A percentile compares a stretch with the other conserved stretches of the same genome.
Conservation (phyloP, 768 basidiomycete genomes). For the Boletus insuetus region DNA sequence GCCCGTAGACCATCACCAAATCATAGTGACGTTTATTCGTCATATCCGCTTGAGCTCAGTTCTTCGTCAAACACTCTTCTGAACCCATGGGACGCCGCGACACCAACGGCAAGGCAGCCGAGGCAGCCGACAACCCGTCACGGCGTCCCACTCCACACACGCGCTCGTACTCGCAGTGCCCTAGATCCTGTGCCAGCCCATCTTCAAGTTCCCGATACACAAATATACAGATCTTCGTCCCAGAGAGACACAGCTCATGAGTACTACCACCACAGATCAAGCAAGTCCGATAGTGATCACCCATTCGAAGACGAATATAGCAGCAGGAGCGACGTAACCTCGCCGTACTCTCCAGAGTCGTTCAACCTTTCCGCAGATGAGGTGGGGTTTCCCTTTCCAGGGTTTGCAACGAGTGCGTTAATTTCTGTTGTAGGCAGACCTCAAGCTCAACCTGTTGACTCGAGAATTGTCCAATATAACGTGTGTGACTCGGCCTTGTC, state of each 20-base stretch:
- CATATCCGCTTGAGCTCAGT: slow-evolving; percentile 31
- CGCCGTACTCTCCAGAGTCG: slow-evolving; percentile 37
- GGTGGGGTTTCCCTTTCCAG: slow-evolving; percentile 34
- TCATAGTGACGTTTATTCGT: slow-evolving; percentile 26
- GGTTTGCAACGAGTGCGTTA: slow-evolving; percentile 4
- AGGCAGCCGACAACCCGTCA: slow-evolving; percentile 21
- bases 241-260: slow-evolving; percentile 28
- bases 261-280: slow-evolving; percentile 40
- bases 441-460: slow-evolving; percentile 28
- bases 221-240: slow-evolving; percentile 47
- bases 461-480: slow-evolving; percentile 37
- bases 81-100: slow-evolving; percentile 36
- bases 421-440: slow-evolving; percentile 24
- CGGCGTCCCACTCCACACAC: slow-evolving; percentile 23
- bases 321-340: slow-evolving; percentile 22
- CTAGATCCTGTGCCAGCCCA: slow-evolving; percentile 26
- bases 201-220: slow-evolving; percentile 46
- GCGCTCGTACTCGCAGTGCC: slow-evolving; percentile 41
- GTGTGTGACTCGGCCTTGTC: slow-evolving; percentile 30
- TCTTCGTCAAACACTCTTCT: slow-evolving; percentile 22
- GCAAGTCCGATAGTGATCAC: slow-evolving; percentile 37
- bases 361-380: slow-evolving; percentile 35
- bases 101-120: slow-evolving; percentile 25
- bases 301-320: slow-evolving; percentile 12
- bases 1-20: slow-evolving; percentile 35